Evolutionary conservation across 2,329 filamentous ascomycete species (phyloP).

Genomic region (Colletotrichum spinosum): DNA sequence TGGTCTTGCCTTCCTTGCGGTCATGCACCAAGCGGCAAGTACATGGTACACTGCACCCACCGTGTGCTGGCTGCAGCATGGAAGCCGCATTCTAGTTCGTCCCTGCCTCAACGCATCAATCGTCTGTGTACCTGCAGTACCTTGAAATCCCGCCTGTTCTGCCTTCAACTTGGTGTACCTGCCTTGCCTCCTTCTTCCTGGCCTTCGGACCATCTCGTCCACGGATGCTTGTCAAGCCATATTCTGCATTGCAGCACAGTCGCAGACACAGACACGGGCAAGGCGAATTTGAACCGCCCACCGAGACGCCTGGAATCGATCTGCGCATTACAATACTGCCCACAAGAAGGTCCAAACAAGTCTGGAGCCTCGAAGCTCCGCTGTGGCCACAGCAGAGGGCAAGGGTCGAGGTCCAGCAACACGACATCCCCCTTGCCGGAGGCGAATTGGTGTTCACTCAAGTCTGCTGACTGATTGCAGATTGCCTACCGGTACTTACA

Average conservation of each 20-base stretch:
- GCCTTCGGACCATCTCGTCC: not conserved
- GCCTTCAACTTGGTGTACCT: too few species aligned
- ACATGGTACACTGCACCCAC: not conserved
- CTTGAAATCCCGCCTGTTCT: too few species aligned
- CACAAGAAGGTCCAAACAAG: not conserved
- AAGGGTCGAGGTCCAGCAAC: not conserved
- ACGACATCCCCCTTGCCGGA: not conserved
- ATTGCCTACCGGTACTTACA: not conserved
- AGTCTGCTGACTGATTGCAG: not conserved
- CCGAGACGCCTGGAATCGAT: conserved; percentile 9
- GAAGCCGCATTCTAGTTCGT: too few species aligned
- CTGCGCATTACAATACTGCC: not conserved
- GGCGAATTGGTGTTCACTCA: conserved; percentile 20
- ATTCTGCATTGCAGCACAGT: conserved; percentile 23
- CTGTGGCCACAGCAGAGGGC: conserved; percentile 18
- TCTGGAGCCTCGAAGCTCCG: conserved; percentile 13
- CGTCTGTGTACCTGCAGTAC: too few species aligned
- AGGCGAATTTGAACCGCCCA: not conserved
- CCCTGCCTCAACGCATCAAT: too few species aligned
- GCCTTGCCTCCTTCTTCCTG: too few species aligned
- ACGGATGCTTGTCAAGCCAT: not conserved
- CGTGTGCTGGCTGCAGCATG: too few species aligned
- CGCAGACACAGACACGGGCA: conserved; percentile 13
- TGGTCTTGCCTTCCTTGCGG: not conserved
- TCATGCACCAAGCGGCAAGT: not conserved